These are phyloP conservation scores for Licmophora abbreviata DNA, from an alignment of 108 stramenopile species.

Conservation along the genomic window DNA sequence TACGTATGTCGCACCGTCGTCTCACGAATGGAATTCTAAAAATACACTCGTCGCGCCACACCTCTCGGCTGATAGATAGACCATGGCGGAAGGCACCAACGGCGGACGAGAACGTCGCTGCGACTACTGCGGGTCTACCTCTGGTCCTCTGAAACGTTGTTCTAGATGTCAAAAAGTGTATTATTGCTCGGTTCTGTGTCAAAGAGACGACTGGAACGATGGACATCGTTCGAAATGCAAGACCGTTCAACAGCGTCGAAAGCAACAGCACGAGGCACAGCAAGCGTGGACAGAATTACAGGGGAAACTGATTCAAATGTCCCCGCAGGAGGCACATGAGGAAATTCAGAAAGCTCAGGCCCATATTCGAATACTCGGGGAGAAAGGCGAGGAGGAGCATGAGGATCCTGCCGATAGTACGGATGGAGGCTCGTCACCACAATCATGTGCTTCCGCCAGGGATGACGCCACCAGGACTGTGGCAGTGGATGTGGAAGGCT, in stretches of 20 bases:
- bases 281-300: conserved; percentile 5
- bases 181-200: conserved; percentile 37
- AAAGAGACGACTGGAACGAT: conserved; percentile 24
- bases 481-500: not conserved
- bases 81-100: not conserved
- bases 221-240: conserved; percentile 6
- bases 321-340: conserved; percentile 3
- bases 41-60: no score
- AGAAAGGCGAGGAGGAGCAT: not conserved
- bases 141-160: conserved; percentile 17
- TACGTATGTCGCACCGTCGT: no score
- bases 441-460: not conserved
- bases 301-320: conserved; percentile 1
- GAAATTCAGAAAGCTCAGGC: not conserved
- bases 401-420: not conserved
- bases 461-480: not conserved
- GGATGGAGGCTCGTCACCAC: not conserved
- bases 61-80: no score
- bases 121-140: not conserved
- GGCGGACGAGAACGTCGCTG: not conserved
- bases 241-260: not conserved
- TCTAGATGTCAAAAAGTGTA: conserved; percentile 16
- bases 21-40: no score
- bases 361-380: not conserved
- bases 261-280: not conserved